Evolutionary conservation across 2,329 filamentous ascomycete species (phyloP).

Genomic region (Emmonsia crescens): DNA sequence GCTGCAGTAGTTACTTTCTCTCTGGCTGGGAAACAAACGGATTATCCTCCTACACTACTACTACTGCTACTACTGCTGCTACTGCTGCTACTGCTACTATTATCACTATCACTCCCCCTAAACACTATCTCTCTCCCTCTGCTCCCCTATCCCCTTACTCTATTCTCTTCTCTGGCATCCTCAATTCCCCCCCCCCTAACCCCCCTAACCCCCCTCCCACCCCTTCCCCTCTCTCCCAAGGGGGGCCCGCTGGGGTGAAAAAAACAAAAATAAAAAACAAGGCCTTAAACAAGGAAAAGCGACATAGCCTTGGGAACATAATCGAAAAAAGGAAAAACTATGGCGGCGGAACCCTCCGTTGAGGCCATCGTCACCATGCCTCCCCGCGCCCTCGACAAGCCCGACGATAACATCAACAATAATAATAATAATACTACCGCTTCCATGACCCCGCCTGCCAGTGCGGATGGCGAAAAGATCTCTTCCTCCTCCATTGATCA

Average conservation of each 20-base stretch:
- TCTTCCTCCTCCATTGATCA: conserved; percentile 20
- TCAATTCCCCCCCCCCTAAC: background rate
- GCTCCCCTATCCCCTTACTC: background rate
- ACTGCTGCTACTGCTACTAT: background rate
- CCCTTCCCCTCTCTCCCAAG: background rate
- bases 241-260: conserved; percentile 25
- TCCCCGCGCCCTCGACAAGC: background rate
- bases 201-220: background rate
- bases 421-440: conserved; percentile 15
- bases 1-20: background rate
- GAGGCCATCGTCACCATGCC: conserved; percentile 2
- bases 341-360: conserved; percentile 18
- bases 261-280: background rate
- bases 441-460: conserved; percentile 35
- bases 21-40: background rate
- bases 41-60: background rate
- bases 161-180: background rate
- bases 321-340: conserved; percentile 9
- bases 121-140: background rate
- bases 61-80: background rate
- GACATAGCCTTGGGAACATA: background rate
- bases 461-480: conserved; percentile 35
- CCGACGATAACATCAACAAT: background rate
- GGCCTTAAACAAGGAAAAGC: background rate
- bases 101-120: background rate